A percentile compares a stretch with the other conserved stretches of the same genome.
These are phyloP conservation scores for Ricinus communis DNA, from an alignment of 345 rosid species.

Conservation along the genomic window DNA sequence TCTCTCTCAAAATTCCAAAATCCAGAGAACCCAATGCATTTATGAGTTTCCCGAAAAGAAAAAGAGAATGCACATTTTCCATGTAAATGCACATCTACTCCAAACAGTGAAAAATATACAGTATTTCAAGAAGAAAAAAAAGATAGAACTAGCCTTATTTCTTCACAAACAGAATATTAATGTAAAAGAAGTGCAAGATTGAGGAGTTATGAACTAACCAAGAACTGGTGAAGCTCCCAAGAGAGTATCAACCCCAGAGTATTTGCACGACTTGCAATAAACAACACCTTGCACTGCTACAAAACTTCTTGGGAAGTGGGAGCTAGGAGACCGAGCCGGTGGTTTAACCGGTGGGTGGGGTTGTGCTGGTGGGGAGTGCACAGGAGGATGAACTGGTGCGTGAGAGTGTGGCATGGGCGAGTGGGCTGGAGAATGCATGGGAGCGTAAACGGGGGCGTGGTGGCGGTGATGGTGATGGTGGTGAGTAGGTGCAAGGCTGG, in stretches of 20 bases:
- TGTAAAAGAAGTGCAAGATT: neutral
- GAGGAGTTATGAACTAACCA: constrained; percentile 37
- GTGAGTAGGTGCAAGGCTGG: neutral
- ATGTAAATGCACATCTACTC: neutral
- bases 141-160: too few species aligned
- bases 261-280: constrained; percentile 86
- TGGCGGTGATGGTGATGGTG: neutral
- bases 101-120: neutral
- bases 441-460: constrained; percentile 11
- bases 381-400: constrained; percentile 29
- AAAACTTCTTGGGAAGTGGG: constrained; percentile 46
- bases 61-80: neutral
- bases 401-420: constrained; percentile 32
- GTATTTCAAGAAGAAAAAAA: neutral
- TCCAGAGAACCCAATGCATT: neutral
- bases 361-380: constrained; percentile 11
- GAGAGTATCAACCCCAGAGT: constrained; percentile 55
- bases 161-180: neutral
- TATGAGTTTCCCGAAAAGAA: neutral
- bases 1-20: neutral
- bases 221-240: constrained; percentile 57
- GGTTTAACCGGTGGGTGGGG: constrained; percentile 15
- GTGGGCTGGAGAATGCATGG: constrained; percentile 30
- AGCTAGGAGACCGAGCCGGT: constrained; percentile 30
- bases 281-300: constrained; percentile 79